Conservation (phyloP, 192 early-diverging fungal species). For the Phlyctochytrium arcticum region DNA sequence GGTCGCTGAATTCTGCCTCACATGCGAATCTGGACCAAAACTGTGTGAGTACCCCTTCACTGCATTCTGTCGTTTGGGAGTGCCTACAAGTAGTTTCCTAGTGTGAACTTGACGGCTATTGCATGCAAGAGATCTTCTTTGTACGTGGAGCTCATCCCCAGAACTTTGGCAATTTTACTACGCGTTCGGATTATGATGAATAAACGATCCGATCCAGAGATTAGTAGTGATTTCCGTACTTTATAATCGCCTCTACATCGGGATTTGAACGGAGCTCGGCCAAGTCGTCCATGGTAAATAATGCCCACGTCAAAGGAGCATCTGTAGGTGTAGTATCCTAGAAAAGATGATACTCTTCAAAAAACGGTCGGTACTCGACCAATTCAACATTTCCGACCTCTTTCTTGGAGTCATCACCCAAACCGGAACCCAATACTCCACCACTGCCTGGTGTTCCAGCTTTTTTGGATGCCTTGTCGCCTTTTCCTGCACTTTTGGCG, state of each 20-base stretch:
- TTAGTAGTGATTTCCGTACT: too few species aligned
- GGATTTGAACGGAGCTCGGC: not conserved
- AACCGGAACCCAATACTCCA: not conserved
- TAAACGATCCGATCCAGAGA: too few species aligned
- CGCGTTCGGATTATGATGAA: not conserved
- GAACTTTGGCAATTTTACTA: constrained; percentile 20
- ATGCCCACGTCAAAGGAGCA: constrained; percentile 8
- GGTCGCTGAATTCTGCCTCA: constrained; percentile 15
- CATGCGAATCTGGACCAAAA: constrained; percentile 21
- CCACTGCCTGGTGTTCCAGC: not conserved
- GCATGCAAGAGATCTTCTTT: constrained; percentile 3
- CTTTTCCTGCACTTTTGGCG: constrained; percentile 14
- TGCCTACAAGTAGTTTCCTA: constrained; percentile 15
- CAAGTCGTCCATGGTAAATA: constrained; percentile 9
- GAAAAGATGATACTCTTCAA: too few species aligned
- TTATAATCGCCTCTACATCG: not conserved
- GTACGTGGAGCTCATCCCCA: not conserved
- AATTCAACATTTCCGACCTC: not conserved
- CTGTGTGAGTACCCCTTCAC: not conserved
- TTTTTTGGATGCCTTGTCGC: too few species aligned
- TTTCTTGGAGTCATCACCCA: not conserved
- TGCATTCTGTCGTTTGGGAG: not conserved
- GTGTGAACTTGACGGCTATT: constrained; percentile 6
- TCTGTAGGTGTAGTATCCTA: constrained; percentile 1
- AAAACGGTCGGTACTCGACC: not conserved